Base-by-base conservation (phyloP, 495 filamentous ascomycete species). In the Hypoxylon perforatum region DNA sequence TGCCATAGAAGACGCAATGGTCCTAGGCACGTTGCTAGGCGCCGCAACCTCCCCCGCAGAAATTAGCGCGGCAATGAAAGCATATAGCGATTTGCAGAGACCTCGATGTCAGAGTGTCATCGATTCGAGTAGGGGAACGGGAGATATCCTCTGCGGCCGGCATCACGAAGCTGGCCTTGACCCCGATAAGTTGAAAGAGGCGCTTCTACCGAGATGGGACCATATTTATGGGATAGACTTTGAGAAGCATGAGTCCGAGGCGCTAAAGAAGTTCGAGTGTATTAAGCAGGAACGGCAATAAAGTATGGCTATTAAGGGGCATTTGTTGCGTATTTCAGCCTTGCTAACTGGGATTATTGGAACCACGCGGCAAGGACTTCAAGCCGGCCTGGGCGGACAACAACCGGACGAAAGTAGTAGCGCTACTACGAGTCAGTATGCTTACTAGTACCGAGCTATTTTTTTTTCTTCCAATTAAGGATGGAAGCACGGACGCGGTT, bases 1-100 rank as follows among this genome's bases (percentile, higher is more conserved):
- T 72, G 85, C 86, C 1, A 84, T 91, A 28, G 89, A 91, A 70
- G 89, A 91, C 73, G 84, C 86, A 1, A 81, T 83, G 46, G 78
- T 90, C 14, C 74, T 91, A 1, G 78, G 81, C 12, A 77, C 78
- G 18, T 68, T 90, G 0, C 71, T 89, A 6, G 76, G 75, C 4
- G 71, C 82, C 50, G 70, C 83, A 19, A 73, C 71, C n/a, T 65
- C 75, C 0, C 52, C 58, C 10, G 63, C 47, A 54, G 75, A 80
- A 33, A 61, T 84, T 1, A 62, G 76, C 42, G 75, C 72, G 14
- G 87, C 83, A 0, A 87, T 90, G 52, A 68, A 76, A 33, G 86
- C 84, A 14, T 91, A 85, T 66, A 85, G 89, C 72, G 71, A 70
- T 0, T 72, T 87, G 8, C 77, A 87, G 4, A 73, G 84, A 17